Conservation (phyloP, 768 basidiomycete genomes). For the Leccinum incarnatum region DNA sequence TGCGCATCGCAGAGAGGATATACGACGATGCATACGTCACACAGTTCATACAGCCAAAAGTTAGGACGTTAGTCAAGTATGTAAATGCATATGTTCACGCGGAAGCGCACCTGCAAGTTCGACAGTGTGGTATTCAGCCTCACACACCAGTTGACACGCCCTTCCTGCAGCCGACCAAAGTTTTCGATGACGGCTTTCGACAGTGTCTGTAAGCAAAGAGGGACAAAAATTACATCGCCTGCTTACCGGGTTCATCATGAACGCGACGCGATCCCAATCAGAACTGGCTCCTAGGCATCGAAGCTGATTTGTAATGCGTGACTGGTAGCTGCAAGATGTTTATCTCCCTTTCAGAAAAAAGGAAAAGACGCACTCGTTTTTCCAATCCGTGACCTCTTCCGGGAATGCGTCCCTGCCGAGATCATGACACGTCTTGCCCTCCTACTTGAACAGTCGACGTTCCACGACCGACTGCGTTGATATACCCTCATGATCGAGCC, state of each 20-base stretch:
- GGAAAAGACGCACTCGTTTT: slow-evolving; percentile 65
- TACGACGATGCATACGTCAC: slow-evolving; percentile 95
- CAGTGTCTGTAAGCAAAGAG: slow-evolving; percentile 44
- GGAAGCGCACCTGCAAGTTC: slow-evolving; percentile 68
- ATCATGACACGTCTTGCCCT: slow-evolving; percentile 81
- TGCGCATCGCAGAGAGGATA: neutral
- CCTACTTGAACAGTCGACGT: slow-evolving; percentile 82
- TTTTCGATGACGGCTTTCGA: slow-evolving; percentile 86
- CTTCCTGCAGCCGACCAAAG: slow-evolving; percentile 89
- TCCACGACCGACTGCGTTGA: slow-evolving; percentile 98
- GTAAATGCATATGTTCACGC: neutral
- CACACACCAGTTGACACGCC: slow-evolving; percentile 94
- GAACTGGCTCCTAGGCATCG: slow-evolving; percentile 60
- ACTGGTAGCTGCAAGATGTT: slow-evolving; percentile 67
- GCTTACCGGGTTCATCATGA: slow-evolving; percentile 88
- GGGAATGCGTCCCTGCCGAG: slow-evolving; percentile 88
- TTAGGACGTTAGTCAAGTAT: slow-evolving; percentile 35
- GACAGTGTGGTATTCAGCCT: no score
- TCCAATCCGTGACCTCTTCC: slow-evolving; percentile 93
- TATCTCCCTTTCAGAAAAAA: neutral
- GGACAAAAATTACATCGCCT: neutral
- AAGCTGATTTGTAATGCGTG: slow-evolving; percentile 85
- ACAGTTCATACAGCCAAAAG: slow-evolving; percentile 99
- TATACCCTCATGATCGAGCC: slow-evolving; percentile 98
- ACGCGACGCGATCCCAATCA: slow-evolving; percentile 28